Evolutionary conservation across 2,329 filamentous ascomycete species (phyloP).

Genomic region (Clarireedia sp.): DNA sequence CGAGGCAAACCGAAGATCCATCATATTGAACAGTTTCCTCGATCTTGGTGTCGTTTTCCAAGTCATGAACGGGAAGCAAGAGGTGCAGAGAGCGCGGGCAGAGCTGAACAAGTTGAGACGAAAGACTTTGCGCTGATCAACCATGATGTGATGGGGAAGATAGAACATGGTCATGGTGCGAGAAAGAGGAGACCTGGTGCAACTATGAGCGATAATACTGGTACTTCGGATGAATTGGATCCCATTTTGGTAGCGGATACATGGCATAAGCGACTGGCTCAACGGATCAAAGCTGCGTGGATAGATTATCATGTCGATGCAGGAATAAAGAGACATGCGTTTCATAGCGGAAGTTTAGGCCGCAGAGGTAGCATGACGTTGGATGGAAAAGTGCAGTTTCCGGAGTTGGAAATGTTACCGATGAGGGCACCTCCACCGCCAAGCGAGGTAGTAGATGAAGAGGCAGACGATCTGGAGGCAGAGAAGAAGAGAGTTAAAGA

Average conservation of each 20-base stretch:
- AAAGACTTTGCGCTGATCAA: conserved; percentile 13
- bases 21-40: conserved; percentile 17
- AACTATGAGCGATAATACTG: neutral
- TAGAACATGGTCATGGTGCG: conserved; percentile 19
- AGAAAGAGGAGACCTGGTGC: conserved; percentile 3
- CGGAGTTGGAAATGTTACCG: conserved; percentile 25
- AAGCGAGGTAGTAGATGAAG: conserved; percentile 8
- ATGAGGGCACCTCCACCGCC: conserved; percentile 11
- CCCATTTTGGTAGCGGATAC: conserved; percentile 1
- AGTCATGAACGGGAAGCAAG: conserved; percentile 23
- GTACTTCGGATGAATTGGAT: neutral
- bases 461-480: conserved; percentile 7
- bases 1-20: conserved; percentile 18
- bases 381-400: conserved; percentile 21
- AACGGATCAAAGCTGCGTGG: neutral
- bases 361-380: conserved; percentile 21
- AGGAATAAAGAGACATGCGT: neutral
- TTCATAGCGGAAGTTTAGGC: conserved; percentile 11
- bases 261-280: conserved; percentile 1
- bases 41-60: conserved; percentile 24
- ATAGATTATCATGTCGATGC: conserved; percentile 1
- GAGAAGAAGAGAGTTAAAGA: conserved; percentile 13
- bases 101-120: conserved; percentile 13
- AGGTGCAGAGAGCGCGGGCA: conserved; percentile 13
- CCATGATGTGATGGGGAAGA: conserved; percentile 18